phyloP scores from a whole-genome alignment of 2,329 filamentous ascomycete species.

The Alternaria sp. region DNA sequence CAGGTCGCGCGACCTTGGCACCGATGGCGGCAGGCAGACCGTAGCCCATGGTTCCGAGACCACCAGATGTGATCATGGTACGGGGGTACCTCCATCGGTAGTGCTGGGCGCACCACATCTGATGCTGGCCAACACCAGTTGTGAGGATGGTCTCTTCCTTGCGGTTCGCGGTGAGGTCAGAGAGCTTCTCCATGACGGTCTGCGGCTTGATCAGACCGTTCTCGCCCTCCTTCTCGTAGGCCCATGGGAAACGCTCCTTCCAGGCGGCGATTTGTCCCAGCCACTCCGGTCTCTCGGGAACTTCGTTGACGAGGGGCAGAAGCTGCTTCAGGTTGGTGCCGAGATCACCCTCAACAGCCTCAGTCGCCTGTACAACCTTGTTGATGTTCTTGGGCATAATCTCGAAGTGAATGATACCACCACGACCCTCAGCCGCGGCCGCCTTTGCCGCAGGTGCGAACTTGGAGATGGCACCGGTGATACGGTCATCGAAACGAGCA shows the following conservation, averaged over 20 bases:
- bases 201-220: constrained; percentile 92
- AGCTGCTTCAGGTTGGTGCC: constrained; percentile 78
- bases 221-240: constrained; percentile 80
- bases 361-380: constrained; percentile 96
- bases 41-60: constrained; percentile 94
- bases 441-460: constrained; percentile 89
- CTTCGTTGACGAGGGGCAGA: constrained; percentile 73
- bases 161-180: constrained; percentile 78
- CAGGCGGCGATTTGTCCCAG: constrained; percentile 87
- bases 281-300: constrained; percentile 79
- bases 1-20: constrained; percentile 84
- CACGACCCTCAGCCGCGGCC: constrained; percentile 83
- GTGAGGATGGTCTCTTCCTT: constrained; percentile 88
- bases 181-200: constrained; percentile 88
- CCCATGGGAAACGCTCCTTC: constrained; percentile 90
- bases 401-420: constrained; percentile 96
- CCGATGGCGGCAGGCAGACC: constrained; percentile 95
- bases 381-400: constrained; percentile 99
- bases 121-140: constrained; percentile 96
- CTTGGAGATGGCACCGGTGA: constrained; percentile 80
- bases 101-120: constrained; percentile 99
- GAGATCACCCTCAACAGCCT: constrained; percentile 94
- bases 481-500: constrained; percentile 94
- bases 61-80: constrained; percentile 95
- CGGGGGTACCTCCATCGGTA: constrained; percentile 93